A percentile compares a stretch with the other conserved stretches of the same genome.
Conservation (phyloP, 2,329 filamentous ascomycete genomes). For the Pseudogymnoascus sp. region DNA sequence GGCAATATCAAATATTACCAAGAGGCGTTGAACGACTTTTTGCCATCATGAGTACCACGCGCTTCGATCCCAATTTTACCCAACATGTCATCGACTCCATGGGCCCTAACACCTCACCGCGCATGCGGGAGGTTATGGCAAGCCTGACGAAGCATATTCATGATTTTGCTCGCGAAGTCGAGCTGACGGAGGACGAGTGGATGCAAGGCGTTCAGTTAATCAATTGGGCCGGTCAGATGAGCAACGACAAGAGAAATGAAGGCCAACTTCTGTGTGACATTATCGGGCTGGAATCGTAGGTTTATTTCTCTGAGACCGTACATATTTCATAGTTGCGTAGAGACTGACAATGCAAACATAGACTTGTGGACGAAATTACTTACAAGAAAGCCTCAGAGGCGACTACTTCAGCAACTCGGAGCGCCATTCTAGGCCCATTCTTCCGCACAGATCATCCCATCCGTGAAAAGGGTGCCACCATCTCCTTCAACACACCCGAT, state of each 20-base stretch:
- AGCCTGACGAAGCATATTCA: constrained; percentile 48
- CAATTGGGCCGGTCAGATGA: constrained; percentile 57
- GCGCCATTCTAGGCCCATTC: constrained; percentile 58
- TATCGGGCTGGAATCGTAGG: constrained; percentile 51
- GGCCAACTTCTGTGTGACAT: constrained; percentile 56
- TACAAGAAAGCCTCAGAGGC: constrained; percentile 22
- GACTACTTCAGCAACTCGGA: constrained; percentile 38
- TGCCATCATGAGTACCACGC: neutral
- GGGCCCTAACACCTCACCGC: constrained; percentile 49
- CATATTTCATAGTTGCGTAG: neutral
- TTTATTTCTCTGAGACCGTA: constrained; percentile 11
- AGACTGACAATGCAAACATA: constrained; percentile 22
- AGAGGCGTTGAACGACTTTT: neutral
- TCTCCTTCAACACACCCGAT: constrained; percentile 40
- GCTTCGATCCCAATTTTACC: constrained; percentile 48
- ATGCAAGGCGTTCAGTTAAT: constrained; percentile 46
- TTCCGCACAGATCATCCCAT: constrained; percentile 51
- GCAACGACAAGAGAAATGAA: constrained; percentile 53
- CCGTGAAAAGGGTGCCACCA: constrained; percentile 46
- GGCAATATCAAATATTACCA: neutral
- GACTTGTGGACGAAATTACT: constrained; percentile 32
- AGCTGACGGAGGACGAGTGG: constrained; percentile 52
- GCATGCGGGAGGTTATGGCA: constrained; percentile 47
- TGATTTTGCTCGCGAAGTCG: constrained; percentile 50
- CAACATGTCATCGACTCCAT: constrained; percentile 52